Evolutionary conservation across 2,329 filamentous ascomycete genomes (phyloP), one percentile per base, ranked within the genome.

Genomic region (Xylaria sp.): DNA sequence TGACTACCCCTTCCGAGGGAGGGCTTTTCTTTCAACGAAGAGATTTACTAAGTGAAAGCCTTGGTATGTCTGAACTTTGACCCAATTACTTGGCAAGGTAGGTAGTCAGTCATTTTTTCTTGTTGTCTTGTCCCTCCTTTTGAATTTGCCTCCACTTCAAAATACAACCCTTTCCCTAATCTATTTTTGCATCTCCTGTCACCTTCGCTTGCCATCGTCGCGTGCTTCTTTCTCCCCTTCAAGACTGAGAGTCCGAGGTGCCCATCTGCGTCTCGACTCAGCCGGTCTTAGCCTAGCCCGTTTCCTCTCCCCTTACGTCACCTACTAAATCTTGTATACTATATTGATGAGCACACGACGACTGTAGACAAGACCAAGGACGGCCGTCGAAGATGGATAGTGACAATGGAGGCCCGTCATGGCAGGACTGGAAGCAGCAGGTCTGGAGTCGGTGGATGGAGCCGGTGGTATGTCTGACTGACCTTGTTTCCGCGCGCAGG

Each of bases 391-490:
- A 34, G 54, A 71, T 72, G 66, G 69, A 61, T 32, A 56, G 45
- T 11, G 62, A 69, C 19, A 61, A 69, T 61, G 70, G 67, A 42
- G 66, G 65, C 55, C 70, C 70, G 48, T 71, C 68, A 7, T 73
- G 71, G 71, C 67, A 67, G 36, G 70, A 73, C 36, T 73, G 72
- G 72, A 73, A 73, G 36, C 72, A 72, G 60, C 70, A 72, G 45
- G 72, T 73, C 48, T 73, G 72, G 72, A 72, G 70, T 48, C 65
- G 61, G 47, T 73, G 72, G 72, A 73, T 73, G 72, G 72, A 73
- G 53, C 72, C 72, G 2, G 1, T 69, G 32, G 72, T 73, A 64
- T 61, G 71, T 73, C 11, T 47, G 17, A 17, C 30, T 11, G 24
- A 21, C 6, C 42, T 14, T 47, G 17, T 30, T 12, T 11, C 36